Base-by-base conservation (phyloP, 2,329 filamentous ascomycete genomes). In the Mollisiaceae sp. region DNA sequence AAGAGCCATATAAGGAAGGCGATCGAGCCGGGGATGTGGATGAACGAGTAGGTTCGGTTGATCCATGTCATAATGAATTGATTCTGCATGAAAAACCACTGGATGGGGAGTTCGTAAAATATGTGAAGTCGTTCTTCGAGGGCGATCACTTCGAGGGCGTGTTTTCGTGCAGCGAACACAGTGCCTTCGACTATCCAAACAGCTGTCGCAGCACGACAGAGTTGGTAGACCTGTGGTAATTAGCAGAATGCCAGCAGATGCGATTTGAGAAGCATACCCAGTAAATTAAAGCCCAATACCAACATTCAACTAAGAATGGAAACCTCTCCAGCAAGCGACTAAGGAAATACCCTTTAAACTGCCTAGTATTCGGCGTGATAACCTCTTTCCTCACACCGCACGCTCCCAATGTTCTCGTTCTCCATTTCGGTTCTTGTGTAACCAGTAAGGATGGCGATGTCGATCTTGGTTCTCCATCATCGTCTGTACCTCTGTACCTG, bases 1-100 rank as follows among this genome's bases (percentile, higher is more conserved):
- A 87, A 92, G 4, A 92, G 82, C 74, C 86, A 84, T 43, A 87
- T 82, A 27, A 87, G 80, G 73, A 91, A 93, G 54, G 89, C 82
- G 69, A 92, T 92, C 6, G 89, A 92, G 15, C 89, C 90, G 0
- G 90, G 90, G 65, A 92, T 92, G 76, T 92, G 90, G 72, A 93
- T 91, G 77, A 91, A 92, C 6, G 89, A 91, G 78, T 92, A 92
- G 35, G 86, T 83, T 73, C 89, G 84, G 77, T 92, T 92, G 71
- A 88, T 90, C 85, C 85, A 91, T 70, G 82, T 85, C 80, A 93
- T 84, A 50, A 89, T 72, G 35, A 79, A 74, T 1, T 87, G 83
- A 60, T 83, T 82, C 22, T 78, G 76, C 59, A 87, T 78, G 73
- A 87, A 86, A 75, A 79, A 83, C 39, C 77, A 76, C 77, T 92